These are phyloP conservation scores for Seiridium unicorne DNA, from an alignment of 2,329 filamentous ascomycete genomes.

Conservation along the genomic window DNA sequence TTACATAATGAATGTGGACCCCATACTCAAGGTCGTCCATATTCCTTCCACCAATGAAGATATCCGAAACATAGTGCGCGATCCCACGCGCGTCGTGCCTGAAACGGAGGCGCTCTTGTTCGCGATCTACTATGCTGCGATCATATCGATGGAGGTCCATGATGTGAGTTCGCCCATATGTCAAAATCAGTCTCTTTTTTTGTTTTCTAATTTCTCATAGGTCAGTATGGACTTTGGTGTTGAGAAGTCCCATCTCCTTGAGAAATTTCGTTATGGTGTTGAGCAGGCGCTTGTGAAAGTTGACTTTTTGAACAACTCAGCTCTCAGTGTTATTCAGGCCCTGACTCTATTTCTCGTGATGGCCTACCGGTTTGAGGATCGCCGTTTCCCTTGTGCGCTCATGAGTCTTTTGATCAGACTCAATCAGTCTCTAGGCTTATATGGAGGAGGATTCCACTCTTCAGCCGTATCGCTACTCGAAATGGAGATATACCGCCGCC, in stretches of 20 bases:
- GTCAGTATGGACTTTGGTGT: background rate
- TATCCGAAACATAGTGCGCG: background rate
- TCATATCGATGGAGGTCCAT: slow-evolving; percentile 56
- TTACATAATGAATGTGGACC: slow-evolving; percentile 51
- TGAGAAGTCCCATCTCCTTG: background rate
- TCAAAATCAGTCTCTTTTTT: background rate
- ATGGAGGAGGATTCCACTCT: slow-evolving; percentile 53
- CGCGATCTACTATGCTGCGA: slow-evolving; percentile 54
- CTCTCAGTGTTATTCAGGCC: slow-evolving; percentile 50
- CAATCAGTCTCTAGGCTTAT: slow-evolving; percentile 58
- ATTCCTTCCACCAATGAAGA: background rate
- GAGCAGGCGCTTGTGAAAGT: slow-evolving; percentile 47
- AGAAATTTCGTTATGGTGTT: slow-evolving; percentile 36
- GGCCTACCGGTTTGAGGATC: slow-evolving; percentile 44
- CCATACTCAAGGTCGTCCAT: slow-evolving; percentile 1
- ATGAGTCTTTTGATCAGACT: slow-evolving; percentile 60
- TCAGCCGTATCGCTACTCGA: slow-evolving; percentile 20
- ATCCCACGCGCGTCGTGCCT: slow-evolving; percentile 27
- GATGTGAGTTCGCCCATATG: slow-evolving; percentile 42
- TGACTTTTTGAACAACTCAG: slow-evolving; percentile 46
- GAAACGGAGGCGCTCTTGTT: slow-evolving; percentile 53
- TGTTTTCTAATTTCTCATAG: background rate
- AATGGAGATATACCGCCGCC: slow-evolving; percentile 55
- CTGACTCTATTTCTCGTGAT: slow-evolving; percentile 49
- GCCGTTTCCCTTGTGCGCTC: slow-evolving; percentile 52